Percentiles rank a stretch among this genome's conserved stretches.
phyloP scores from a whole-genome alignment of 148 eudicot species.

The Spergularia marina region DNA sequence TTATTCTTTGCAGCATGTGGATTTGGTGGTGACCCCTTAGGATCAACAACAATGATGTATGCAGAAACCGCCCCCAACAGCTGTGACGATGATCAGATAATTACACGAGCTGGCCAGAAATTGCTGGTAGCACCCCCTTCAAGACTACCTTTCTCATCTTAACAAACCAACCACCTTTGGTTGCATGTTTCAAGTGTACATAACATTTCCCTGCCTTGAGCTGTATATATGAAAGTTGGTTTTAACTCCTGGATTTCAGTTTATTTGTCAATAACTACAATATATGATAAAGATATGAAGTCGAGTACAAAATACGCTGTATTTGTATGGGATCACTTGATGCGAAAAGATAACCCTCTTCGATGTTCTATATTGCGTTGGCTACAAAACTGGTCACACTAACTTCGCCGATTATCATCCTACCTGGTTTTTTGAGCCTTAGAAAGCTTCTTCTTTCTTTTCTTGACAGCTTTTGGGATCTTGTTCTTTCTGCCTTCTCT shows the following conservation, averaged over 20 bases:
- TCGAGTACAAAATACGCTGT: too few species aligned
- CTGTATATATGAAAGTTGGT: not conserved
- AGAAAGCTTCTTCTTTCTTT: constrained; percentile 89
- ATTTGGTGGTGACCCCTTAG: constrained; percentile 72
- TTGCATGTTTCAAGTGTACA: constrained; percentile 2
- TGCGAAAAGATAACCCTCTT: too few species aligned
- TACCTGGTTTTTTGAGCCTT: constrained; percentile 63
- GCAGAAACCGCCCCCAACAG: constrained; percentile 28
- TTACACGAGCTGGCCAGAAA: constrained; percentile 48
- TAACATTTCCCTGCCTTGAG: not conserved
- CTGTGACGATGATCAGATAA: constrained; percentile 26
- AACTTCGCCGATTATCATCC: not conserved
- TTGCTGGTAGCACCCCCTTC: constrained; percentile 51
- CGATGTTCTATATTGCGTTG: too few species aligned
- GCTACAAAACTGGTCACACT: not conserved
- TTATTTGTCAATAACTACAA: too few species aligned
- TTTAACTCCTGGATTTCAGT: too few species aligned
- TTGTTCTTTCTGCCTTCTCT: constrained; percentile 84
- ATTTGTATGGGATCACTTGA: too few species aligned
- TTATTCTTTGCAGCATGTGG: constrained; percentile 71
- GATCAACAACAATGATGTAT: constrained; percentile 87
- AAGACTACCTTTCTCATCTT: constrained; percentile 19
- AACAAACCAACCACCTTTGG: not conserved
- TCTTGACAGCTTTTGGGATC: constrained; percentile 77
- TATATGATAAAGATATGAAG: too few species aligned